These are phyloP conservation scores for Zasmidium angulare DNA, from an alignment of 2,329 filamentous ascomycete genomes.

Conservation along the genomic window DNA sequence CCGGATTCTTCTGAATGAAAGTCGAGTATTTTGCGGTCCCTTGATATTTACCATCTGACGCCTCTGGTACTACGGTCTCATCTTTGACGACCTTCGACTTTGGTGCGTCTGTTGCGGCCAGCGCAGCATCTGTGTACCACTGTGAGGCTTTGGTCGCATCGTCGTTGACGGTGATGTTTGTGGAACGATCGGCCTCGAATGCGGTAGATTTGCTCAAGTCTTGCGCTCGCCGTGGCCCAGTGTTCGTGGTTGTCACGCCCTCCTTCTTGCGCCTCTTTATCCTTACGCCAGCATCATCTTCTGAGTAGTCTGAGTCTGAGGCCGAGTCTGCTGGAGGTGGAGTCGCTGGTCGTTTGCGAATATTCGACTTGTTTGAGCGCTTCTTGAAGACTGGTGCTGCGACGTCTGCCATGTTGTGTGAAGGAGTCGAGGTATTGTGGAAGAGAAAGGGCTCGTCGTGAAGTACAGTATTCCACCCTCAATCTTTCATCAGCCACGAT, in stretches of 20 bases:
- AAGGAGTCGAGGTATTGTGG: not conserved
- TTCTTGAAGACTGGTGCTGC: constrained; percentile 75
- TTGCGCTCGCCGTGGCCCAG: constrained; percentile 47
- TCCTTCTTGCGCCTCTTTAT: constrained; percentile 78
- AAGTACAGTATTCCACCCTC: not conserved
- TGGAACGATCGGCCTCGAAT: constrained; percentile 58
- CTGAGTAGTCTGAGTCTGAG: constrained; percentile 66
- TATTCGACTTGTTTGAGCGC: constrained; percentile 72
- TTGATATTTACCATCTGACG: constrained; percentile 69
- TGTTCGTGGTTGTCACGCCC: constrained; percentile 64
- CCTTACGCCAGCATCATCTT: constrained; percentile 72
- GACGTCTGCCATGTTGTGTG: constrained; percentile 34
- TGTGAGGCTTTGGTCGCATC: constrained; percentile 88
- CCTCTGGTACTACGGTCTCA: constrained; percentile 53
- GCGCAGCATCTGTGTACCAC: constrained; percentile 76
- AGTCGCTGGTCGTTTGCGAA: constrained; percentile 78
- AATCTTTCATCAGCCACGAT: not conserved
- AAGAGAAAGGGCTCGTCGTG: not conserved
- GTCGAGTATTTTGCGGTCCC: constrained; percentile 69
- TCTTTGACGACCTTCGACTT: constrained; percentile 5
- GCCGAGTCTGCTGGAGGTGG: constrained; percentile 65
- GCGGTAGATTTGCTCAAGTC: constrained; percentile 41
- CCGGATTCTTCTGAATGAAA: constrained; percentile 78
- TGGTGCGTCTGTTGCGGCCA: constrained; percentile 30
- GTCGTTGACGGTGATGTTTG: constrained; percentile 66